Percentiles rank a stretch among this genome's conserved stretches.
phyloP scores from a whole-genome alignment of 2,329 filamentous ascomycete genomes.

The Colletotrichum magnum region DNA sequence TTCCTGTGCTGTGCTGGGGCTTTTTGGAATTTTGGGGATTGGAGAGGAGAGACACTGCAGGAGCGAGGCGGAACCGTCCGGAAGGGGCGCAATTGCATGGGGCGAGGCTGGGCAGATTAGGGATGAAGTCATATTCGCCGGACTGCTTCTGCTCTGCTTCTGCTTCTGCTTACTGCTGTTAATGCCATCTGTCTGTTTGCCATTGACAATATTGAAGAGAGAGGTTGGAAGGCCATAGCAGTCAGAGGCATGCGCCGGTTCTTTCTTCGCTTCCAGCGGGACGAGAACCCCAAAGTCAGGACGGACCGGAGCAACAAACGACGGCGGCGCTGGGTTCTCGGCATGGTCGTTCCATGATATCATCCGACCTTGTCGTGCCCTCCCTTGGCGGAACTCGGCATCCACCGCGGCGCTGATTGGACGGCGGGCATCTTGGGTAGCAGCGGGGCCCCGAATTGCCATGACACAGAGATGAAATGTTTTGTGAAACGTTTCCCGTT shows the following conservation, averaged over 20 bases:
- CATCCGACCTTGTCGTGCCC: slow-evolving; percentile 32
- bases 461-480: slow-evolving; percentile 39
- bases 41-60: neutral
- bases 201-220: too few species aligned
- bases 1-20: too few species aligned
- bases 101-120: slow-evolving; percentile 3
- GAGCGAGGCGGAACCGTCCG: slow-evolving; percentile 23
- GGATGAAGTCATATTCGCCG: slow-evolving; percentile 17
- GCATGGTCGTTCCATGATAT: slow-evolving; percentile 36
- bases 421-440: slow-evolving; percentile 5
- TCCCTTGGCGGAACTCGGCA: slow-evolving; percentile 40
- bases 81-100: slow-evolving; percentile 20
- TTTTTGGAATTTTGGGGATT: slow-evolving; percentile 1
- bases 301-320: neutral
- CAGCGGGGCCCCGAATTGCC: slow-evolving; percentile 15
- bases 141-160: too few species aligned
- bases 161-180: too few species aligned
- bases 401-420: slow-evolving; percentile 28
- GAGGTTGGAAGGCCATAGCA: neutral
- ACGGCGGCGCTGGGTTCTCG: slow-evolving; percentile 15
- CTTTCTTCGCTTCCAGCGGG: neutral
- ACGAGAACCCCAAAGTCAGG: neutral
- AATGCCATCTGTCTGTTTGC: too few species aligned
- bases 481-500: slow-evolving; percentile 39
- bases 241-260: neutral